These are phyloP conservation scores for Colletotrichum salicis DNA, from an alignment of 2,329 filamentous ascomycete genomes.

Conservation along the genomic window DNA sequence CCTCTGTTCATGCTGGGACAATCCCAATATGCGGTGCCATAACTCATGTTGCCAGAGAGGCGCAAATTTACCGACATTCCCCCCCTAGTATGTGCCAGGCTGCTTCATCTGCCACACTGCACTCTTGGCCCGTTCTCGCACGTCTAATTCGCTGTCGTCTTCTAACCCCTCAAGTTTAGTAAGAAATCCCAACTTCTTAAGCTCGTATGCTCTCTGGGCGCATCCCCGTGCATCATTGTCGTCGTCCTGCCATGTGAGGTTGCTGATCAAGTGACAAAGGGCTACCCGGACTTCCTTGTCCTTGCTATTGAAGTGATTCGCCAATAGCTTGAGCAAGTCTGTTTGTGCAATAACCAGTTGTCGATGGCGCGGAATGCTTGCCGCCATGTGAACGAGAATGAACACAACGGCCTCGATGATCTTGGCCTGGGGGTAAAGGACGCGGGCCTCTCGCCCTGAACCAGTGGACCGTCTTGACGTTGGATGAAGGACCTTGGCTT, in stretches of 20 bases:
- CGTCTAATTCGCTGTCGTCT: slow-evolving; percentile 81
- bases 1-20: background rate
- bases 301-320: slow-evolving; percentile 78
- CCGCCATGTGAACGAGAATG: slow-evolving; percentile 88
- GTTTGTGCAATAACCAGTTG: slow-evolving; percentile 82
- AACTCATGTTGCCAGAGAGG: background rate
- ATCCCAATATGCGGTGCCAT: background rate
- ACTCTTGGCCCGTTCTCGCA: slow-evolving; percentile 84
- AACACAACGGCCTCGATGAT: slow-evolving; percentile 83
- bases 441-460: slow-evolving; percentile 52
- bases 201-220: slow-evolving; percentile 72
- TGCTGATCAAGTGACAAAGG: slow-evolving; percentile 85
- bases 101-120: slow-evolving; percentile 78
- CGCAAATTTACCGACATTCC: background rate
- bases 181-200: slow-evolving; percentile 78
- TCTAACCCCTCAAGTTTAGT: slow-evolving; percentile 71
- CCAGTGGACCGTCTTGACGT: slow-evolving; percentile 55
- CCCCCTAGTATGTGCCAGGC: slow-evolving; percentile 28
- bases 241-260: slow-evolving; percentile 86
- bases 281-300: slow-evolving; percentile 79
- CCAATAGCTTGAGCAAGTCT: slow-evolving; percentile 77
- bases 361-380: slow-evolving; percentile 80
- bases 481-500: slow-evolving; percentile 66
- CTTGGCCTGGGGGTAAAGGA: slow-evolving; percentile 70
- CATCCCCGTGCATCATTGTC: slow-evolving; percentile 73